phyloP scores from a whole-genome alignment of 352 stramenopile species.

The Globisporangium acanthophoron region DNA sequence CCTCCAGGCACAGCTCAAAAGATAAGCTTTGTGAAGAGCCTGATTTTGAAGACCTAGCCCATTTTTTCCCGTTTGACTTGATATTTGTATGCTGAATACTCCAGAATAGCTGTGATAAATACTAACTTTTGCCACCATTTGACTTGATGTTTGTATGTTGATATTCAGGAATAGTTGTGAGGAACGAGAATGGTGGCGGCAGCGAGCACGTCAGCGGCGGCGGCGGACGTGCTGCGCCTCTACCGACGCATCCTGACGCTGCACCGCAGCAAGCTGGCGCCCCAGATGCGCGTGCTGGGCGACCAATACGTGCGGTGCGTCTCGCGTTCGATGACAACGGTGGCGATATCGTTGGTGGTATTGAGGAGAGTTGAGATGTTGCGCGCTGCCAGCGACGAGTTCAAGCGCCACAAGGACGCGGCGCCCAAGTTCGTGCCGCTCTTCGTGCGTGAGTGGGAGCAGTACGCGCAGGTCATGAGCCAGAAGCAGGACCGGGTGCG shows the following conservation, averaged over 20 bases:
- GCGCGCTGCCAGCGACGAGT: constrained; percentile 50
- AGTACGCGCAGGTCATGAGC: constrained; percentile 54
- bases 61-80: too few relatives aligned
- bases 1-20: not conserved
- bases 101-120: too few relatives aligned
- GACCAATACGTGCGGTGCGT: constrained; percentile 75
- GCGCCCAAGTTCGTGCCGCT: constrained; percentile 68
- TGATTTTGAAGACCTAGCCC: too few relatives aligned
- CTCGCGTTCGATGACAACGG: not conserved
- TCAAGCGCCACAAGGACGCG: constrained; percentile 77
- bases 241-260: constrained; percentile 80
- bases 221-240: constrained; percentile 49
- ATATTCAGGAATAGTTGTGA: not conserved
- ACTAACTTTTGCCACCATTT: too few relatives aligned
- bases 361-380: not conserved
- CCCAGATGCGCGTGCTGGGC: constrained; percentile 78
- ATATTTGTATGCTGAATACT: too few relatives aligned
- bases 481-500: constrained; percentile 44
- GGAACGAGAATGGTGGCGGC: constrained; percentile 12
- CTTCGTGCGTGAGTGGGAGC: constrained; percentile 74
- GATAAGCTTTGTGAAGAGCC: too few relatives aligned
- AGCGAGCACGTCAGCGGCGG: constrained; percentile 23
- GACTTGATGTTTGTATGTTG: too few relatives aligned
- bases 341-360: too few relatives aligned
- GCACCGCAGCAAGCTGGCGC: constrained; percentile 64